A percentile compares a stretch with the other conserved stretches of the same genome.
phyloP scores from a whole-genome alignment of 306 rosid species.

The Clitoria ternatea region DNA sequence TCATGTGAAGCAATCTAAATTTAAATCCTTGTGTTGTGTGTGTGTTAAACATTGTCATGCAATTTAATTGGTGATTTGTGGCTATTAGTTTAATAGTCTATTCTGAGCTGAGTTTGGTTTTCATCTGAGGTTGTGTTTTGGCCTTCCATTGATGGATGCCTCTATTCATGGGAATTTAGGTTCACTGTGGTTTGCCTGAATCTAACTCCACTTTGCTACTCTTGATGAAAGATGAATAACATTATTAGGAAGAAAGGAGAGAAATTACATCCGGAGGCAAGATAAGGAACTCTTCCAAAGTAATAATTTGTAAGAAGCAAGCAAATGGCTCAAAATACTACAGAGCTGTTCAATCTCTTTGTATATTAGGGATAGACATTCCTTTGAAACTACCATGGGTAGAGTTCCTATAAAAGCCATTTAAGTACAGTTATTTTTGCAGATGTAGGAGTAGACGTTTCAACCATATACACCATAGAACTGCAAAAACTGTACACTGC shows the following conservation, averaged over 20 bases:
- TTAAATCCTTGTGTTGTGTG: too few relatives aligned
- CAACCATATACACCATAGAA: neutral
- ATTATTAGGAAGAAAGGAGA: neutral
- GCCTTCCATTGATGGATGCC: neutral
- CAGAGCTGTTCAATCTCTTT: neutral
- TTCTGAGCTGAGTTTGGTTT: neutral
- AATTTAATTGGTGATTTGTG: neutral
- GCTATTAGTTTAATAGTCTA: neutral
- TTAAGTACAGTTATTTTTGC: neutral
- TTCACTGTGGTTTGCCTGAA: neutral
- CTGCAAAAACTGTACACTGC: neutral
- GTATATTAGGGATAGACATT: neutral
- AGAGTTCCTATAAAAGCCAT: neutral
- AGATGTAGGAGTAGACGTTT: neutral
- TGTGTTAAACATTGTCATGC: neutral
- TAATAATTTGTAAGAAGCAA: neutral
- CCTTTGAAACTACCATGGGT: neutral
- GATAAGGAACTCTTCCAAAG: neutral
- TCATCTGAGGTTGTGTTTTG: neutral
- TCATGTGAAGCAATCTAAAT: too few relatives aligned
- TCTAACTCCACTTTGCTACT: neutral
- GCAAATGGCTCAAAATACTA: slow-evolving; percentile 8
- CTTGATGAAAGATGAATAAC: neutral
- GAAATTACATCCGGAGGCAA: neutral
- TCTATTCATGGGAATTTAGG: neutral